Evolutionary conservation across 2,329 filamentous ascomycete species (phyloP).

Genomic region (Exophiala oligosperma): DNA sequence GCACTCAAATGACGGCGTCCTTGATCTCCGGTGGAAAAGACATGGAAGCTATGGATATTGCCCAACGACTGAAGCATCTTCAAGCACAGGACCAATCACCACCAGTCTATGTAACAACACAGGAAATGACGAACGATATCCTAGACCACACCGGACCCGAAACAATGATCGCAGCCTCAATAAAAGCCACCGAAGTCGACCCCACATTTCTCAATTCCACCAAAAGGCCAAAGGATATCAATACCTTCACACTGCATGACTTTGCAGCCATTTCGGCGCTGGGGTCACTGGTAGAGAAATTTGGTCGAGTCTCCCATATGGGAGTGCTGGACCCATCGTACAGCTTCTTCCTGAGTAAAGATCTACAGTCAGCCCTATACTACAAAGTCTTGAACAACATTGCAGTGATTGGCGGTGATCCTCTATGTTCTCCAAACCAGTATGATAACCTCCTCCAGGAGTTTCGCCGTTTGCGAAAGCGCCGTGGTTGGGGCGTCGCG

Average conservation of each 20-base stretch:
- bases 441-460: slow-evolving; percentile 36
- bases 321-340: slow-evolving; percentile 45
- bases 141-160: no score
- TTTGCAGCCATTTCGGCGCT: slow-evolving; percentile 36
- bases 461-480: slow-evolving; percentile 37
- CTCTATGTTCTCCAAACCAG: slow-evolving; percentile 34
- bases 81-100: not conserved
- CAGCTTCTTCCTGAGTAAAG: slow-evolving; percentile 41
- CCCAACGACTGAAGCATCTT: not conserved
- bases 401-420: slow-evolving; percentile 42
- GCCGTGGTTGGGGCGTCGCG: slow-evolving; percentile 35
- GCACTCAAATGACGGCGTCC: not conserved
- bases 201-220: not conserved
- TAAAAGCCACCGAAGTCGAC: not conserved
- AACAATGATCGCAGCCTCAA: not conserved
- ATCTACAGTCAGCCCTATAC: slow-evolving; percentile 37
- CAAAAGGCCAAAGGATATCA: slow-evolving; percentile 13
- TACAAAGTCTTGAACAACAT: slow-evolving; percentile 41
- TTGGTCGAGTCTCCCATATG: slow-evolving; percentile 45
- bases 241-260: slow-evolving; percentile 35
- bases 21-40: not conserved
- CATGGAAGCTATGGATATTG: not conserved
- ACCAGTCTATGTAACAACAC: not conserved
- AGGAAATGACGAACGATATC: not conserved
- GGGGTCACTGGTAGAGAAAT: slow-evolving; percentile 33